Base-by-base conservation (phyloP, 192 early-diverging fungal genomes). In the Spizellomyces punctatus region DNA sequence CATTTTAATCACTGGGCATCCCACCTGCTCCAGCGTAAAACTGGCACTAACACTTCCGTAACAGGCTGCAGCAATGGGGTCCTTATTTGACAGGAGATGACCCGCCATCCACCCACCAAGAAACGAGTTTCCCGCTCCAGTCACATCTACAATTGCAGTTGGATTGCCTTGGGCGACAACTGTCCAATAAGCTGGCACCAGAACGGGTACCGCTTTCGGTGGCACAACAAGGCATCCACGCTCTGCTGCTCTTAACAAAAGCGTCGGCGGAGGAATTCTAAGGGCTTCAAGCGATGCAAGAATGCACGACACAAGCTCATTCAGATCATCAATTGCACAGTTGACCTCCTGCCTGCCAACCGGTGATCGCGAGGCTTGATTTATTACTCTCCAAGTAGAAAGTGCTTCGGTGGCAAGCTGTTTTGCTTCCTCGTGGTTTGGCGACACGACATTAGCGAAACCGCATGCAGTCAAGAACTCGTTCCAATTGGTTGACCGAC, bases 51-150 rank as follows among this genome's bases (percentile, higher is more conserved):
- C 72, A 10, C n/a, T 42, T 44, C 72, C 72, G 57, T 57, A 73
- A 6, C 41, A 55, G 0, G 63, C 45, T 43, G 67, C 52, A 4
- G 45, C 14, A 14, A 69, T 42, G 16, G 52, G 27, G 16, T 56
- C 72, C 17, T 17, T 52, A 3, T 36, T 36, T 12, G 49, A 45
- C 52, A 45, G n/a, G 12, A 17, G 14, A 48, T 58, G 59, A 6
- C 72, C 72, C 9, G 58, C 65, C 72, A 73, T 73, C 6, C 52
- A 69, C 22, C 72, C 72, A 41, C 72, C 72, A 45, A 73, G 10
- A 57, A 73, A 73, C 7, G 72, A 58, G 2, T 73, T 73, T 27
- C 72, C 72, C 9, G 72, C 72, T 8, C 72, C 72, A 9, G 72
- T 73, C 16, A 73, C 72, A 36, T 73, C 72, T 2, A 66, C 58